Evolutionary conservation across 352 stramenopile species (phyloP).

Genomic region (Aphanomyces euteiches): DNA sequence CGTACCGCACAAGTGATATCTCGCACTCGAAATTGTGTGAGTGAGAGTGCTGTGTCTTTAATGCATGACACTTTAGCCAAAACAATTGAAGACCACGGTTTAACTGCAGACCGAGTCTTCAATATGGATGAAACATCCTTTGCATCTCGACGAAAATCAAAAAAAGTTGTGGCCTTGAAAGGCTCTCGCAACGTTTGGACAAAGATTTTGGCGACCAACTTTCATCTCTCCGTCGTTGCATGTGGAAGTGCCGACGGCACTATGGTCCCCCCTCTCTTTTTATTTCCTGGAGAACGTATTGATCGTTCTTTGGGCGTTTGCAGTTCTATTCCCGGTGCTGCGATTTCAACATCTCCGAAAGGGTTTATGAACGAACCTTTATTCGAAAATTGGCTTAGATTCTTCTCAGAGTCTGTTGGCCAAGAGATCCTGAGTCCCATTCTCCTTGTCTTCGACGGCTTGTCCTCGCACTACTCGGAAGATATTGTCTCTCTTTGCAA

Average conservation of each 20-base stretch:
- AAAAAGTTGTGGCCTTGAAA: slow-evolving; percentile 30
- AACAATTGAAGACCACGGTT: slow-evolving; percentile 18
- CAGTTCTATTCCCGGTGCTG: neutral
- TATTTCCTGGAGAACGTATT: slow-evolving; percentile 31
- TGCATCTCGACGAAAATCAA: slow-evolving; percentile 15
- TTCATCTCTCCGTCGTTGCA: slow-evolving; percentile 37
- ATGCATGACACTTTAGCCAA: slow-evolving; percentile 30
- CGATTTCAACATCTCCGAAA: slow-evolving; percentile 30
- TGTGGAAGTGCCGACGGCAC: slow-evolving; percentile 25
- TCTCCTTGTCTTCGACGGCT: slow-evolving; percentile 6
- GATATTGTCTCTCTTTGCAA: neutral
- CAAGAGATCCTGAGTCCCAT: neutral
- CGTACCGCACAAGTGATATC: slow-evolving; percentile 30
- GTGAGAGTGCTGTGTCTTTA: slow-evolving; percentile 2
- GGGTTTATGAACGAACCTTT: slow-evolving; percentile 29
- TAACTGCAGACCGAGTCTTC: slow-evolving; percentile 26
- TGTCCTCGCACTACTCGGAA: neutral
- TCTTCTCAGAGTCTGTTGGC: slow-evolving; percentile 5
- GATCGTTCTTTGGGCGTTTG: neutral
- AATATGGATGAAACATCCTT: slow-evolving; percentile 40
- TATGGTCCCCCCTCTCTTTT: slow-evolving; percentile 29
- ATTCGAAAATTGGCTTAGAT: slow-evolving; percentile 20
- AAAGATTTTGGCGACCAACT: slow-evolving; percentile 20
- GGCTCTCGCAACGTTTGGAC: slow-evolving; percentile 36
- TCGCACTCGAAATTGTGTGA: slow-evolving; percentile 28